These are phyloP conservation scores for Scopulariopsis brevicaulis DNA, from an alignment of 2,329 filamentous ascomycete genomes.

Conservation along the genomic window DNA sequence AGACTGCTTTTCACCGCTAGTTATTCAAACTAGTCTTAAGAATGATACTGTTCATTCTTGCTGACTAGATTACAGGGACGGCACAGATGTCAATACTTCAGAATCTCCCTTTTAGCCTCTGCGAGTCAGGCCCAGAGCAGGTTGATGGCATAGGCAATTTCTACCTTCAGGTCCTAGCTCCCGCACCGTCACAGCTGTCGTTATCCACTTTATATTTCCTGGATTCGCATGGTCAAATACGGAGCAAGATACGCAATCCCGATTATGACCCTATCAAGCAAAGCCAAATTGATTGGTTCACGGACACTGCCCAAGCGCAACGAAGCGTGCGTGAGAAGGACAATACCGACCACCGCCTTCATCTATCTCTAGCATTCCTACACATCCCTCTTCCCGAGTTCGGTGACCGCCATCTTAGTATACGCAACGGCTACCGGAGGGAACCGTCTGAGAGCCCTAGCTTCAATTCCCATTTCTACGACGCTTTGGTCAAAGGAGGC, in stretches of 20 bases:
- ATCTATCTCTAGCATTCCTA: conserved; percentile 66
- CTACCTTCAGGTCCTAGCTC: conserved; percentile 77
- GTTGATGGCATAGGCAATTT: conserved; percentile 94
- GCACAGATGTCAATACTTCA: conserved; percentile 80
- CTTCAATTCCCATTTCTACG: conserved; percentile 84
- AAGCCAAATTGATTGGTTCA: conserved; percentile 90
- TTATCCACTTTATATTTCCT: conserved; percentile 87
- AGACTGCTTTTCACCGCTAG: background rate
- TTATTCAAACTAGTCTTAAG: conserved; percentile 10
- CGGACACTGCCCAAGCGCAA: conserved; percentile 12
- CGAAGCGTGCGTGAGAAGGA: conserved; percentile 49
- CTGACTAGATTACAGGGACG: conserved; percentile 48
- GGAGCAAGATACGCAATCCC: conserved; percentile 72
- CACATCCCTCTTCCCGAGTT: conserved; percentile 96
- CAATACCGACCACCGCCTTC: conserved; percentile 40
- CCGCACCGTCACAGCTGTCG: conserved; percentile 71
- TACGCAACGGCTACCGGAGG: conserved; percentile 52
- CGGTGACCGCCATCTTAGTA: conserved; percentile 38
- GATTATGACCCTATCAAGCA: conserved; percentile 97
- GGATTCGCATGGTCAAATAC: conserved; percentile 85
- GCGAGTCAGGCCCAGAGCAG: conserved; percentile 66
- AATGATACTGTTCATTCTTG: conserved; percentile 13
- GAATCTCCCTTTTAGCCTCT: conserved; percentile 78
- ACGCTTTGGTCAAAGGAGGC: conserved; percentile 76
- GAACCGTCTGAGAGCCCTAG: conserved; percentile 79